A percentile compares a stretch with the other conserved stretches of the same genome.
phyloP scores from a whole-genome alignment of 306 rosid genomes.

The Oxytropis ochrocephala region DNA sequence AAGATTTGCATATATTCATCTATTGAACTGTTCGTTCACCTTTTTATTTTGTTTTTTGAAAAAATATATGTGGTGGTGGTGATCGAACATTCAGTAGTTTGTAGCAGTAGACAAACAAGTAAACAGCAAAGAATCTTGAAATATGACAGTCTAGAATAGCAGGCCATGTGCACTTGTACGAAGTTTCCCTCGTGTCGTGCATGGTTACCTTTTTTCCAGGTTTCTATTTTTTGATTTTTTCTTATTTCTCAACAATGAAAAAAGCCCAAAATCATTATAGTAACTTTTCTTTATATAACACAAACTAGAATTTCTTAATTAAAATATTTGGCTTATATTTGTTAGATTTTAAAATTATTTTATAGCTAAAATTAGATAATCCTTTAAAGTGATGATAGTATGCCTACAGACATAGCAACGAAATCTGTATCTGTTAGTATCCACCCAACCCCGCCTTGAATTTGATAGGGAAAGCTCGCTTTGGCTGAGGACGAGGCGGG shows the following conservation, averaged over 20 bases:
- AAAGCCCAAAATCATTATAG: not conserved
- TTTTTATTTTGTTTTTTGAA: no score
- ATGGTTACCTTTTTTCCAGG: not conserved
- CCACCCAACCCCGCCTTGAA: no score
- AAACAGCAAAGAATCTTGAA: slow-evolving; percentile 5
- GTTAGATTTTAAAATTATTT: not conserved
- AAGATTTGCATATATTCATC: no score
- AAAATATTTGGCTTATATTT: not conserved
- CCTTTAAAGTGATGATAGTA: no score
- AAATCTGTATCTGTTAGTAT: no score
- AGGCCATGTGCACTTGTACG: slow-evolving; percentile 29
- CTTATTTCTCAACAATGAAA: not conserved
- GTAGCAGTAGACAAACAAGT: not conserved
- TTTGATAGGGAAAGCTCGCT: no score
- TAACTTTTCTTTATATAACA: not conserved
- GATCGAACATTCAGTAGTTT: not conserved
- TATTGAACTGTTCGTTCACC: no score
- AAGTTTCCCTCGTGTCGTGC: not conserved
- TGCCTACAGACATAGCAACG: no score
- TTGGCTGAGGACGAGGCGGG: no score
- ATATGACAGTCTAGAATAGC: not conserved
- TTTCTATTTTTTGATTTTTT: not conserved
- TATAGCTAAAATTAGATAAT: no score
- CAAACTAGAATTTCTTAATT: no score
- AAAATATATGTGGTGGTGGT: not conserved